Conservation (phyloP, 1,284 basidiomycete species). For the Coniferiporia weirii region DNA sequence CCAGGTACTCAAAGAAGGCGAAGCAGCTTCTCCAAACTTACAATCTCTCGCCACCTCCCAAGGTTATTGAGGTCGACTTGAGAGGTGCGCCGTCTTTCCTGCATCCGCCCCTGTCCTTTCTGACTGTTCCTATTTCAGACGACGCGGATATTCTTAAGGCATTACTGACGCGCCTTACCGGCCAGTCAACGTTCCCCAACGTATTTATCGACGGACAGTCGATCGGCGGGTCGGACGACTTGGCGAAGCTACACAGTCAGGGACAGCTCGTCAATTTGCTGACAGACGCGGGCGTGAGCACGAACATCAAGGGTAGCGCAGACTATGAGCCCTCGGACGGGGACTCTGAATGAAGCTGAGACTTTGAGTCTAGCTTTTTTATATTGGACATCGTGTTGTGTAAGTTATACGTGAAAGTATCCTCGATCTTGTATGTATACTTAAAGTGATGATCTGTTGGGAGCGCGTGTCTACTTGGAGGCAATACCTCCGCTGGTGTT, state of each 20-base stretch:
- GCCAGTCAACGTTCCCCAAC: conserved; percentile 70
- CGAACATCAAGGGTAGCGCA: background rate
- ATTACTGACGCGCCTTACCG: conserved; percentile 61
- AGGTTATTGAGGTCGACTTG: conserved; percentile 69
- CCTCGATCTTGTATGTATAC: background rate
- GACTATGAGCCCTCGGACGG: background rate
- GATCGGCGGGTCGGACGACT: conserved; percentile 69
- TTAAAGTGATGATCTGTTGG: background rate
- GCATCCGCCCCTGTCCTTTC: background rate
- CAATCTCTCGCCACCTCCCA: conserved; percentile 61
- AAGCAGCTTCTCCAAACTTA: conserved; percentile 64
- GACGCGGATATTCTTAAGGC: conserved; percentile 62
- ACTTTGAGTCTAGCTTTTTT: too few relatives aligned
- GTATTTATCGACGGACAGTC: conserved; percentile 59
- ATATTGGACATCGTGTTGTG: background rate
- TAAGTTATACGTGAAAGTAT: background rate
- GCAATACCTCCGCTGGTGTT: too few relatives aligned
- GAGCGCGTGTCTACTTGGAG: background rate
- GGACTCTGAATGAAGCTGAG: background rate
- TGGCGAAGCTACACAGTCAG: conserved; percentile 45
- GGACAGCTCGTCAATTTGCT: conserved; percentile 34
- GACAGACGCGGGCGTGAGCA: conserved; percentile 20
- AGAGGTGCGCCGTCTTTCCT: conserved; percentile 40
- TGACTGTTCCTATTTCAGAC: conserved; percentile 31
- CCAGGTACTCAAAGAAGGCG: conserved; percentile 63